Conservation (phyloP, 805 yeast species). For the Babjeviella inositovora region DNA sequence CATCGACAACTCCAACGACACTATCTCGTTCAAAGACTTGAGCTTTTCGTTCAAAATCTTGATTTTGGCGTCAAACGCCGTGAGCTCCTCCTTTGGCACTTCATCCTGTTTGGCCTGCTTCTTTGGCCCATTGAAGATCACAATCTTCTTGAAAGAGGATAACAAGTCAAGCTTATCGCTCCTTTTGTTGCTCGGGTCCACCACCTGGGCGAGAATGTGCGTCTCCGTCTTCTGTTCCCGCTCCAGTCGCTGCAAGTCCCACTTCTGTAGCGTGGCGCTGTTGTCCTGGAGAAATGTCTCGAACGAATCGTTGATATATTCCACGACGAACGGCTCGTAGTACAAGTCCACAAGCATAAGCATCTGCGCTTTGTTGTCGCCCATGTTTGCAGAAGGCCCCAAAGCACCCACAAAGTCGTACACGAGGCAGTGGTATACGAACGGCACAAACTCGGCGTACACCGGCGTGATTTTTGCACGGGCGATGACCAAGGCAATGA, state of each 20-base stretch:
- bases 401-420: no score
- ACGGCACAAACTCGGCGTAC: constrained; percentile 12
- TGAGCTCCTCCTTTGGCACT: constrained; percentile 15
- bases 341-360: constrained; percentile 22
- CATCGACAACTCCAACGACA: constrained; percentile 70
- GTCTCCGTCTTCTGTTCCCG: constrained; percentile 31
- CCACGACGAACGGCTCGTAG: constrained; percentile 20
- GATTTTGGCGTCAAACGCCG: constrained; percentile 68
- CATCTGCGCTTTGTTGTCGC: no score
- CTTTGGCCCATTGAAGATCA: constrained; percentile 5
- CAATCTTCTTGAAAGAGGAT: constrained; percentile 30
- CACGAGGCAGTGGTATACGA: no score
- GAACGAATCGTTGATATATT: constrained; percentile 10
- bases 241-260: constrained; percentile 14
- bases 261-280: constrained; percentile 10
- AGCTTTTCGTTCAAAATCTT: constrained; percentile 65
- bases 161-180: constrained; percentile 34
- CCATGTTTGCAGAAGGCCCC: no score
- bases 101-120: constrained; percentile 2
- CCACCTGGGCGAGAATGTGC: constrained; percentile 29
- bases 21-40: constrained; percentile 57
- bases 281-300: constrained; percentile 7
- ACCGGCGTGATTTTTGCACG: no score
- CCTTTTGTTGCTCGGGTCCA: constrained; percentile 14
- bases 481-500: no score